These are phyloP conservation scores for Histomonas meleagridis DNA, from an alignment of 208 protist species.

Conservation along the genomic window DNA sequence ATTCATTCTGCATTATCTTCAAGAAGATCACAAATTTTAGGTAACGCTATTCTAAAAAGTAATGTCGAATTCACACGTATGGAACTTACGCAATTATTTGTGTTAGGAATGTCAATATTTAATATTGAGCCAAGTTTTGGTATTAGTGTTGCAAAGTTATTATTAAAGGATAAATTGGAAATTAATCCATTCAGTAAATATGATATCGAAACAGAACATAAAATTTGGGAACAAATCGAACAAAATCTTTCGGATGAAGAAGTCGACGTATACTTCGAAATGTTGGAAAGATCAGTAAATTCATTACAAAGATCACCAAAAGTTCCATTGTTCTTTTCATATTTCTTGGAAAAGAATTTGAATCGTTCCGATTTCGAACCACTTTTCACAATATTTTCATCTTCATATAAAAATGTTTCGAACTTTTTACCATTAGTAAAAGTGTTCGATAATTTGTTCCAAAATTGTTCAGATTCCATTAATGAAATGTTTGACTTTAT, in stretches of 20 bases:
- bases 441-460: background rate
- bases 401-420: background rate
- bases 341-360: background rate
- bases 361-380: background rate
- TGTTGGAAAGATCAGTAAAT: background rate
- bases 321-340: background rate
- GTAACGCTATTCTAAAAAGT: background rate
- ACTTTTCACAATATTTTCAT: background rate
- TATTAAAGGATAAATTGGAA: background rate
- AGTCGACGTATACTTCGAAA: background rate
- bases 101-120: background rate
- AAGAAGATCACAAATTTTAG: background rate
- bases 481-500: background rate
- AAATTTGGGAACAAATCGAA: background rate
- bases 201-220: background rate
- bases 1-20: background rate
- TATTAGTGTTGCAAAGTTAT: background rate
- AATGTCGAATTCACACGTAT: background rate
- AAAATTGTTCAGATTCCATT: background rate
- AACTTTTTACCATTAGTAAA: background rate
- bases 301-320: background rate
- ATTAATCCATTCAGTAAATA: background rate
- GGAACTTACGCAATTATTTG: background rate
- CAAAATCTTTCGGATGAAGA: background rate
- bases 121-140: background rate